These are phyloP conservation scores for Laburnicola sp. DNA, from an alignment of 2,329 filamentous ascomycete species.

Conservation along the genomic window DNA sequence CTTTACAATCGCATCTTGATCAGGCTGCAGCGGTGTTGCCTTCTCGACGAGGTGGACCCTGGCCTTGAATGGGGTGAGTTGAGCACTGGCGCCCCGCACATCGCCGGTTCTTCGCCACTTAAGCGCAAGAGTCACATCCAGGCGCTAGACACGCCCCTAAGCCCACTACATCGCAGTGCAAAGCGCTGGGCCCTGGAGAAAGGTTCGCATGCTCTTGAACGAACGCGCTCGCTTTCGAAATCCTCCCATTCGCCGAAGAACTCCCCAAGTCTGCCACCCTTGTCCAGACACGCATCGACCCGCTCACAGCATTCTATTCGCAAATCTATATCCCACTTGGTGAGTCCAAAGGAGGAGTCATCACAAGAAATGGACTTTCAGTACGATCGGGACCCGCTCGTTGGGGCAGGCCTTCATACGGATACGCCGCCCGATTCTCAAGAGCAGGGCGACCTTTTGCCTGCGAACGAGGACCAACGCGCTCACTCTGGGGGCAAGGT, in stretches of 20 bases:
- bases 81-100: conserved; percentile 25
- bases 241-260: conserved; percentile 21
- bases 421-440: conserved; percentile 35
- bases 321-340: conserved; percentile 41
- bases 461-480: conserved; percentile 2
- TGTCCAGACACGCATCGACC: conserved; percentile 36
- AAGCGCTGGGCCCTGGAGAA: conserved; percentile 44
- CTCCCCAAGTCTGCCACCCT: conserved; percentile 30
- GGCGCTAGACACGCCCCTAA: conserved; percentile 30
- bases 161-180: conserved; percentile 39
- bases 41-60: conserved; percentile 44
- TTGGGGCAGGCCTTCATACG: conserved; percentile 33
- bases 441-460: conserved; percentile 18
- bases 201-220: conserved; percentile 39
- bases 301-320: conserved; percentile 40
- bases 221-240: conserved; percentile 39
- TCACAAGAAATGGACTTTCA: conserved; percentile 33
- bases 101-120: conserved; percentile 26
- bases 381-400: conserved; percentile 28
- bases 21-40: conserved; percentile 44
- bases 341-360: conserved; percentile 35
- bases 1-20: conserved; percentile 52
- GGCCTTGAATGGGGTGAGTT: conserved; percentile 33
- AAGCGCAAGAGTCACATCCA: conserved; percentile 41
- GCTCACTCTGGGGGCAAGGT: conserved; percentile 39